These are phyloP conservation scores for Colletotrichum trifolii DNA, from an alignment of 2,329 filamentous ascomycete genomes.

Conservation along the genomic window DNA sequence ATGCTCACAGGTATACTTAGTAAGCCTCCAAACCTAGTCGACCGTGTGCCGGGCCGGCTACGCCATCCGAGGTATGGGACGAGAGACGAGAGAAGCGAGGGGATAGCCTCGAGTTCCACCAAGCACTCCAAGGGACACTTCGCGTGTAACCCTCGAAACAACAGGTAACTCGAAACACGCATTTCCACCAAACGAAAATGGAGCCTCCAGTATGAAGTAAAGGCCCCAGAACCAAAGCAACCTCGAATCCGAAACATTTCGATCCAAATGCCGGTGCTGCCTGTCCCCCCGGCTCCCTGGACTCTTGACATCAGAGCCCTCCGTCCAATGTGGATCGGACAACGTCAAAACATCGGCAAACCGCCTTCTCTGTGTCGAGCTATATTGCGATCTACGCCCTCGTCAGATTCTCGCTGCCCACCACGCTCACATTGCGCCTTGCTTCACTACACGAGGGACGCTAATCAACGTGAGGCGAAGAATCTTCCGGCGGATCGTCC, in stretches of 20 bases:
- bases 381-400: slow-evolving; percentile 6
- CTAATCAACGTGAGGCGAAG: too few species aligned
- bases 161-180: too few species aligned
- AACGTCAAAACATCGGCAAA: slow-evolving; percentile 25
- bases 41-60: slow-evolving; percentile 1
- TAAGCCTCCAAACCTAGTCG: not conserved
- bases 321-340: slow-evolving; percentile 17
- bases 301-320: slow-evolving; percentile 22
- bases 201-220: too few species aligned
- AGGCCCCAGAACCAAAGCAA: not conserved
- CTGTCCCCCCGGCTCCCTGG: not conserved
- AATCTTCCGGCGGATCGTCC: too few species aligned
- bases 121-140: too few species aligned
- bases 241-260: not conserved
- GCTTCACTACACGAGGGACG: too few species aligned
- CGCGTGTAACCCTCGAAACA: too few species aligned
- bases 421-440: too few species aligned
- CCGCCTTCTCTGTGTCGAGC: not conserved
- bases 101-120: too few species aligned
- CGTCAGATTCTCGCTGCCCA: too few species aligned
- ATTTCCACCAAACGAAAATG: too few species aligned
- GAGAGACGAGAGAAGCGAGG: not conserved
- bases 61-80: slow-evolving; percentile 8
- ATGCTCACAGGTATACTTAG: not conserved
- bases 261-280: not conserved